phyloP scores from a whole-genome alignment of 345 rosid genomes.

The Murraya koenigii region DNA sequence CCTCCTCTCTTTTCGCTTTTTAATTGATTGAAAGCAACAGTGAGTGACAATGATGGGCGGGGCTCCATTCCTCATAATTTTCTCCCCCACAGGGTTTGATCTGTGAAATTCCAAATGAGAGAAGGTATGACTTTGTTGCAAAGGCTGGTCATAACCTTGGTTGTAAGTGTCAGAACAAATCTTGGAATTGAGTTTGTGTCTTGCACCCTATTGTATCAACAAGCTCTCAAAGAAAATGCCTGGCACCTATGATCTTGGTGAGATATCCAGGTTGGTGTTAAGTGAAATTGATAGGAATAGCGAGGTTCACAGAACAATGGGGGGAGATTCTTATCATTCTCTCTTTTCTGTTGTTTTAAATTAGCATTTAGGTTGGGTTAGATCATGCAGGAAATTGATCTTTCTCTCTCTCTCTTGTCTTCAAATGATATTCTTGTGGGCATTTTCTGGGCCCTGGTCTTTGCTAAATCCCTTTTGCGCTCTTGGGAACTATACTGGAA shows the following conservation, averaged over 20 bases:
- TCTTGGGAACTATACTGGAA: neutral
- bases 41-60: neutral
- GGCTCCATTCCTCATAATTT: neutral
- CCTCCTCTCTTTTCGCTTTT: neutral
- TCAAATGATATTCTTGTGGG: neutral
- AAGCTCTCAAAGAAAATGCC: neutral
- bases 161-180: neutral
- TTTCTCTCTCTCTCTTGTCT: neutral
- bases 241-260: neutral
- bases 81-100: neutral
- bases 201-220: neutral
- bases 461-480: neutral
- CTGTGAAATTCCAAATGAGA: neutral
- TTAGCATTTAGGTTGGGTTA: neutral
- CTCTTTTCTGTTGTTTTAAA: conserved; percentile 1
- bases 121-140: neutral
- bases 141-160: neutral
- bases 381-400: neutral
- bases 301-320: neutral
- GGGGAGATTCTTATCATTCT: neutral
- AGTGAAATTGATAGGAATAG: neutral
- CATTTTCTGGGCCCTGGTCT: neutral
- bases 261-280: neutral
- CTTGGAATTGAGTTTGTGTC: neutral
- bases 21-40: neutral